A percentile compares a stretch with the other conserved stretches of the same genome.
Conservation (phyloP, 345 rosid species). For the Eucalyptus coolabah region DNA sequence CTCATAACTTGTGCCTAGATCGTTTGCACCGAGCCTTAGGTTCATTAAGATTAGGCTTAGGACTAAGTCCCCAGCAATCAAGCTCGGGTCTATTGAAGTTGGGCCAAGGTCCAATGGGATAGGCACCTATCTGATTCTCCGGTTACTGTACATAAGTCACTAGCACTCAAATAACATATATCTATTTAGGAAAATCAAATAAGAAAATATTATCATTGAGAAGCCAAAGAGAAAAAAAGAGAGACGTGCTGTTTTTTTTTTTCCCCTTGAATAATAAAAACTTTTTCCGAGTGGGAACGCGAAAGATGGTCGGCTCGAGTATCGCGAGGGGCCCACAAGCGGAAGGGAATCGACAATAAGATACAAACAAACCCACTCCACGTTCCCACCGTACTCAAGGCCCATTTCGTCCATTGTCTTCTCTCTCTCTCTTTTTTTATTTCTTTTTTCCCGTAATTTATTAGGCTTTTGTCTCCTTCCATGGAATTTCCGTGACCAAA, state of each 20-base stretch:
- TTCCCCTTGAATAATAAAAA: no score
- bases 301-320: neutral
- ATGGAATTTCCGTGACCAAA: neutral
- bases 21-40: rapidly evolving
- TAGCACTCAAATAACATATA: no score
- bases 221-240: neutral
- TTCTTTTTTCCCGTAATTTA: neutral
- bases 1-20: no score
- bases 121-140: rapidly evolving
- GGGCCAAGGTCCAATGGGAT: no score
- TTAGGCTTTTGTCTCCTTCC: neutral
- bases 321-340: neutral
- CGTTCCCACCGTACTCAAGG: neutral
- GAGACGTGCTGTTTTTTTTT: no score
- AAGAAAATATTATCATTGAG: no score
- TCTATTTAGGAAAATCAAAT: no score
- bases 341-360: neutral
- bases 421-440: no score
- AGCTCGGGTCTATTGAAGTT: rapidly evolving
- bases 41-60: neutral
- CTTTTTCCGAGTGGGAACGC: neutral
- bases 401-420: neutral
- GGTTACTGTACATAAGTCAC: no score
- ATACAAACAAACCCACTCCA: neutral
- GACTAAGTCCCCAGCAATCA: rapidly evolving